phyloP scores from a whole-genome alignment of 2,329 filamentous ascomycete genomes.

The Chrysoporthe puriensis region DNA sequence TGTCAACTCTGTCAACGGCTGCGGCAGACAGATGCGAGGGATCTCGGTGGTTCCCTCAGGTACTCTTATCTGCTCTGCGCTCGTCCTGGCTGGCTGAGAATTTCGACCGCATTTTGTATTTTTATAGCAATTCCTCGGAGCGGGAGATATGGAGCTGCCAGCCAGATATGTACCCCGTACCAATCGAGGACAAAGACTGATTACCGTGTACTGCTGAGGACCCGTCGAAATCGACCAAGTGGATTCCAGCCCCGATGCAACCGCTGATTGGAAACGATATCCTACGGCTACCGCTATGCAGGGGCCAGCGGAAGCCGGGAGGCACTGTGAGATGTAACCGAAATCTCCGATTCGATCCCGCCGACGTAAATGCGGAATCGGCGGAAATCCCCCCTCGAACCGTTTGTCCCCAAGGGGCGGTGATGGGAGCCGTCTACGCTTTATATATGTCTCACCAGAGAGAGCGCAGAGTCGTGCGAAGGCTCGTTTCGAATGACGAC shows the following conservation, averaged over 20 bases:
- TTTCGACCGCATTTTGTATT: conserved; percentile 10
- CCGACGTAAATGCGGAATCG: background rate
- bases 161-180: background rate
- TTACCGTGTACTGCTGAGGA: background rate
- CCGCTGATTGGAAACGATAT: conserved; percentile 14
- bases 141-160: background rate
- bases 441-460: background rate
- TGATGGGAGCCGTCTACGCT: background rate
- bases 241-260: background rate
- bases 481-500: background rate
- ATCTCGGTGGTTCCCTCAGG: background rate
- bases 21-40: background rate
- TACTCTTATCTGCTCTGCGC: background rate
- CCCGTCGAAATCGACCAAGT: conserved; percentile 3
- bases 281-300: conserved; percentile 15
- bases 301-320: conserved; percentile 8
- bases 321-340: background rate
- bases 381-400: background rate
- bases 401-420: background rate
- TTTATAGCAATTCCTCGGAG: background rate
- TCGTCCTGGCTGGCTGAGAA: background rate
- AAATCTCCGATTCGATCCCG: conserved; percentile 8
- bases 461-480: background rate
- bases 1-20: background rate
- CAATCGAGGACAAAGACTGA: background rate